Percentiles rank a stretch among this genome's conserved stretches.
These are phyloP conservation scores for Cladorrhinum sp. DNA, from an alignment of 2,329 filamentous ascomycete species.

Conservation along the genomic window DNA sequence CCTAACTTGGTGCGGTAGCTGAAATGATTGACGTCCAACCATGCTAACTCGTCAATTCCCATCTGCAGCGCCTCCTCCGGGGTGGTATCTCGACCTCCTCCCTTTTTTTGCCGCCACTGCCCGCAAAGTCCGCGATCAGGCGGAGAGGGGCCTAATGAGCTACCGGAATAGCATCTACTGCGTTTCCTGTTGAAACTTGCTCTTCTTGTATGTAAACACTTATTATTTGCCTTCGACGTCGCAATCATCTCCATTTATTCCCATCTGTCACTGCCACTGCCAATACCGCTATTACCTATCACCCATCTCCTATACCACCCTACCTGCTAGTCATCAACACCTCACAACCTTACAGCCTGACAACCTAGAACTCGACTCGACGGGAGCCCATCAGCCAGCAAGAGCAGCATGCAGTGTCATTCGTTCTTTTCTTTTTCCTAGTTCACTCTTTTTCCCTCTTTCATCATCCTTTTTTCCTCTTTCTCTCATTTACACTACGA, in stretches of 20 bases:
- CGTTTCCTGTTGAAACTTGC: constrained; percentile 2
- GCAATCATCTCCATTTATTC: neutral
- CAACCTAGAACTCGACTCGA: neutral
- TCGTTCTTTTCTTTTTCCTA: constrained; percentile 5
- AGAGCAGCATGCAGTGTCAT: constrained; percentile 21
- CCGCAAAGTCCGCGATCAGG: constrained; percentile 10
- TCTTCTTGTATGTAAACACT: constrained; percentile 21
- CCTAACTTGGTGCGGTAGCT: neutral
- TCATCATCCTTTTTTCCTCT: neutral
- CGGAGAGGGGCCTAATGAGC: constrained; percentile 24
- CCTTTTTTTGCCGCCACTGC: constrained; percentile 27
- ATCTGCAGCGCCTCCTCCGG: constrained; percentile 14
- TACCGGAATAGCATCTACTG: constrained; percentile 22
- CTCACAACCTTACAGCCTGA: constrained; percentile 6
- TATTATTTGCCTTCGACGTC: neutral
- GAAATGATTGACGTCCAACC: constrained; percentile 8
- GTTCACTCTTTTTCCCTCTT: neutral
- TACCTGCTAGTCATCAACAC: constrained; percentile 7
- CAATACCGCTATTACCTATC: constrained; percentile 1
- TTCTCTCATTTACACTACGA: neutral
- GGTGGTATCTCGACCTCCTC: constrained; percentile 1
- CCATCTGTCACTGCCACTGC: constrained; percentile 5
- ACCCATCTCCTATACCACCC: constrained; percentile 1
- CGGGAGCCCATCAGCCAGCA: neutral
- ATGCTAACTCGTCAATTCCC: constrained; percentile 16